Percentiles rank a stretch among this genome's conserved stretches.
phyloP scores from a whole-genome alignment of 257 asterid genomes.

The Solanum chiquidenum region DNA sequence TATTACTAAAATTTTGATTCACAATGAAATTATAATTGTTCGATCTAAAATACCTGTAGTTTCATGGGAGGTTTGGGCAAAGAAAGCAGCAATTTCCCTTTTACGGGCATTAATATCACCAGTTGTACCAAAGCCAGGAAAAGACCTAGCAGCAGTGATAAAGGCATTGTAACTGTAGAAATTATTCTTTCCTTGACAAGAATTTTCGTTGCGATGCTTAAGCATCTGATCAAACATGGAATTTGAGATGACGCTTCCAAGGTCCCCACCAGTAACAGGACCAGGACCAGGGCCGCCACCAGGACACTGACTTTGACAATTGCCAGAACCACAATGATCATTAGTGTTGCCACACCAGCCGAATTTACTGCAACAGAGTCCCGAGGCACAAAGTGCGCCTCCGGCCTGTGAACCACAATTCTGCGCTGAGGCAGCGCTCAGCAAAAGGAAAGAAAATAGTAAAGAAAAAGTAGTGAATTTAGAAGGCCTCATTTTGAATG shows the following conservation, averaged over 20 bases:
- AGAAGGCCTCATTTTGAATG: neutral
- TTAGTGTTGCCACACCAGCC: neutral
- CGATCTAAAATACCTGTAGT: neutral
- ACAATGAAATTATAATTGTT: neutral
- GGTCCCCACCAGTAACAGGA: neutral
- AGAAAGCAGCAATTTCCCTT: slow-evolving; percentile 21
- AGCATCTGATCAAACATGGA: slow-evolving; percentile 5
- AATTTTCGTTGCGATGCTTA: slow-evolving; percentile 9
- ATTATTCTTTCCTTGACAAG: slow-evolving; percentile 1
- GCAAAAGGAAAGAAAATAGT: neutral
- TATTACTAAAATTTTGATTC: neutral
- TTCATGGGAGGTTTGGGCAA: slow-evolving; percentile 27
- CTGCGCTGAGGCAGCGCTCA: neutral
- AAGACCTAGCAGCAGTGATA: slow-evolving; percentile 13
- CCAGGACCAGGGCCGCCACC: neutral
- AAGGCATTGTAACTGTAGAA: slow-evolving; percentile 25
- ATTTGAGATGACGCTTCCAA: neutral
- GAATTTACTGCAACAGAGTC: neutral
- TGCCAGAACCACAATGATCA: neutral
- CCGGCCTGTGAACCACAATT: neutral
- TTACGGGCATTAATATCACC: slow-evolving; percentile 14
- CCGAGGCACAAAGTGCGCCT: neutral
- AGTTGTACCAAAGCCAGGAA: slow-evolving; percentile 13
- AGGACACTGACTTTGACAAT: neutral
- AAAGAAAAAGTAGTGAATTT: neutral